Evolutionary conservation across 192 early-diverging fungal species (phyloP).

Genomic region (Diversispora epigaea): DNA sequence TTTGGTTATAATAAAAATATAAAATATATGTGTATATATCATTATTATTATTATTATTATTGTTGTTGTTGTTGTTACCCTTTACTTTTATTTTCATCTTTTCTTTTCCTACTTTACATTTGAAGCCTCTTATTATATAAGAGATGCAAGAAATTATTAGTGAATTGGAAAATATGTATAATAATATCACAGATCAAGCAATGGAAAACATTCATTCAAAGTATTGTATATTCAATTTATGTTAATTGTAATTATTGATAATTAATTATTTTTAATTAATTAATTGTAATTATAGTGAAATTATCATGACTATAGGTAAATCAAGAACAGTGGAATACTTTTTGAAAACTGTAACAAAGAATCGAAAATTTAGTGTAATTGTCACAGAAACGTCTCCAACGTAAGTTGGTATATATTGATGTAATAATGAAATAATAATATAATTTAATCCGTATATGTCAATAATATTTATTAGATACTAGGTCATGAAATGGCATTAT

Average conservation of each 20-base stretch:
- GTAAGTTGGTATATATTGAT: constrained; percentile 45
- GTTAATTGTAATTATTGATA: not conserved
- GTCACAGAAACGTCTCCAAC: constrained; percentile 89
- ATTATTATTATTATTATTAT: not conserved
- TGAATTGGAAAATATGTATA: constrained; percentile 77
- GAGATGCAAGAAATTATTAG: constrained; percentile 85
- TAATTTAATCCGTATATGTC: no score
- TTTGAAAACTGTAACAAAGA: constrained; percentile 78
- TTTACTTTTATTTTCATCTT: constrained; percentile 10
- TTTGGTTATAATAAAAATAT: not conserved
- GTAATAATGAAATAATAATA: no score
- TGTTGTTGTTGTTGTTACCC: not conserved
- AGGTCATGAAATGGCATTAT: constrained; percentile 82
- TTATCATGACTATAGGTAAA: constrained; percentile 89
- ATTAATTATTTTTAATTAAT: not conserved
- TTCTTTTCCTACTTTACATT: no score
- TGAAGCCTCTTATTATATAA: constrained; percentile 78
- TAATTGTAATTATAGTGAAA: constrained; percentile 62
- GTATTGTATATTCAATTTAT: constrained; percentile 43
- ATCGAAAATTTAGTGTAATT: constrained; percentile 91
- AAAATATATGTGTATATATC: not conserved
- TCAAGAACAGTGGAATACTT: constrained; percentile 86
- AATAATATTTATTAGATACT: constrained; percentile 51
- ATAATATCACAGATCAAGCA: constrained; percentile 80
- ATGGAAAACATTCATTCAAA: constrained; percentile 92